These are phyloP conservation scores for Zhuliangozyma parablackwelliae DNA, from an alignment of 1,139 yeast genomes.

Conservation along the genomic window DNA sequence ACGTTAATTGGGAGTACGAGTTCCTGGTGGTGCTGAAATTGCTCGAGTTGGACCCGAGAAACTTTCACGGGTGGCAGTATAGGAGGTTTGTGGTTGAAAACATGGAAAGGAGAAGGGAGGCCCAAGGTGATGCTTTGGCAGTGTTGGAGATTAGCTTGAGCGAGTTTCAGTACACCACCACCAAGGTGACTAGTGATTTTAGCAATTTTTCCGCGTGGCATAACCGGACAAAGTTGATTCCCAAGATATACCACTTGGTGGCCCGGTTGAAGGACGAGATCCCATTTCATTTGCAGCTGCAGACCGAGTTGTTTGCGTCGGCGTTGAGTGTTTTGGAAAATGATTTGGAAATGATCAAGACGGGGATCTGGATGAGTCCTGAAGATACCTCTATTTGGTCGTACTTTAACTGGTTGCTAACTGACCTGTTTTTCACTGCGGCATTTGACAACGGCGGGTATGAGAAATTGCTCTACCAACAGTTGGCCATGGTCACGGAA, in stretches of 20 bases:
- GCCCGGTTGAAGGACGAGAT: constrained; percentile 11
- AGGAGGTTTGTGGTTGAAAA: constrained; percentile 64
- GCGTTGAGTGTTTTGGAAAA: constrained; percentile 37
- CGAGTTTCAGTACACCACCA: constrained; percentile 77
- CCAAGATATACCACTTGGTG: constrained; percentile 36
- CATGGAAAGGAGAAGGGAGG: constrained; percentile 29
- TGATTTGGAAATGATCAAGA: constrained; percentile 68
- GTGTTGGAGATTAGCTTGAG: constrained; percentile 24
- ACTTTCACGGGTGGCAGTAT: constrained; percentile 96
- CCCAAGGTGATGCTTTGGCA: constrained; percentile 10
- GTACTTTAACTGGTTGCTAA: constrained; percentile 77
- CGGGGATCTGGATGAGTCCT: constrained; percentile 89
- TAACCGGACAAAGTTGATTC: constrained; percentile 70
- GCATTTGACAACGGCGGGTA: constrained; percentile 19
- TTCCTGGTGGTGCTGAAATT: constrained; percentile 64
- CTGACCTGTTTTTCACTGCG: constrained; percentile 44
- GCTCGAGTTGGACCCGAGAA: constrained; percentile 70
- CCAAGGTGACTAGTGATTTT: constrained; percentile 73
- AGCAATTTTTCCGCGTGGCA: constrained; percentile 98
- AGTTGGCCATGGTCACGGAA: constrained; percentile 41
- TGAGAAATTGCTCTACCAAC: constrained; percentile 32
- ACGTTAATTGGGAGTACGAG: constrained; percentile 64
- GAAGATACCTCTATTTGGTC: constrained; percentile 94
- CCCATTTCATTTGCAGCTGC: constrained; percentile 15
- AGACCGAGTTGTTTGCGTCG: constrained; percentile 15